Evolutionary conservation across 371 early-diverging fungal genomes (phyloP), one percentile per base, ranked within the genome.

Genomic region (Apophysomyces elegans): DNA sequence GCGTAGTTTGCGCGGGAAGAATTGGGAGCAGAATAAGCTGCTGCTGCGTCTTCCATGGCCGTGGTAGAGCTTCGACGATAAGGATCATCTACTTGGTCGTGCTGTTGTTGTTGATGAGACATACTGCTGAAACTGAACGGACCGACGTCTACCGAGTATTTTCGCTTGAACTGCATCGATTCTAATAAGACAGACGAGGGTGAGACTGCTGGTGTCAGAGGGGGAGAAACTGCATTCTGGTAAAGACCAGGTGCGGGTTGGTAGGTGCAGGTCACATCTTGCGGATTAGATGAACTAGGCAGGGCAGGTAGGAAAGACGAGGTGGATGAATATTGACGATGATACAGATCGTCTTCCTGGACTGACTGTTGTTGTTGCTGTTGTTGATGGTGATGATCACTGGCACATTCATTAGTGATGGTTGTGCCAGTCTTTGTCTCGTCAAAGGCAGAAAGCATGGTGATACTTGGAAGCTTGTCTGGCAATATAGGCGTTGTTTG

Each of bases 131-230:
- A 67, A 1, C 59, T 65, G 39, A 72, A 68, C n/a, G 72, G 64
- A n/a, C 65, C 72, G 12, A 66, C 66, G 35, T 68, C 68, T 8
- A 65, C 68, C 1, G 68, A 68, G 47, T 61, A 72, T 58, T 72
- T 72, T 46, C 71, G 67, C 46, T 67, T 66, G 41, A 62, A 58
- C 50, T 66, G 66, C 58, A 67, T 59, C 1, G 68, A 58, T 63
- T 67, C 68, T 44, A 64, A 56, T n/a, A 73, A 54, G 41, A 67
- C 57, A 6, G 65, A 65, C 13, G 73, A 66, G 35, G 73, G 73
- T 21, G 73, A 73, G 5, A 73, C 69, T 0, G 73, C 73, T 0
- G 73, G 73, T 37, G 73, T 73, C 56, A 73, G 61, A 38, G 73
- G 73, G 36, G 73, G 73, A 8, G 73, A 73, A 8, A 73, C 73